Evolutionary conservation across 2,329 filamentous ascomycete genomes (phyloP).

Genomic region (Davidsoniella neocaledoniae): DNA sequence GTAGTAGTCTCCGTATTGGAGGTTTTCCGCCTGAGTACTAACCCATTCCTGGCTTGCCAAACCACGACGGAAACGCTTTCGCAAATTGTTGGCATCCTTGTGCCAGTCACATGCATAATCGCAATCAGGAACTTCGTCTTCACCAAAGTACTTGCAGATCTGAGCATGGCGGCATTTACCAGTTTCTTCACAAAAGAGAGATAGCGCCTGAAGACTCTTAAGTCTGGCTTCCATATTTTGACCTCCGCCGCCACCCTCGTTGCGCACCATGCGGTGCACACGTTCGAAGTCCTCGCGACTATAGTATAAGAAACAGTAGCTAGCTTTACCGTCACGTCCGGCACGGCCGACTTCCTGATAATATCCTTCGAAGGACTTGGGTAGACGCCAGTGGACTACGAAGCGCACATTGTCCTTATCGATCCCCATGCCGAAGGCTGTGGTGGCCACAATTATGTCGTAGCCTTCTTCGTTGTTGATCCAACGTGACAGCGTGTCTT

Average conservation of each 20-base stretch:
- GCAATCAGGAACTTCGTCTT: constrained; percentile 40
- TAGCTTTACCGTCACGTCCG: constrained; percentile 75
- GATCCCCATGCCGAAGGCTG: constrained; percentile 94
- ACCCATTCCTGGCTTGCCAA: constrained; percentile 46
- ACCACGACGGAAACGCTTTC: constrained; percentile 37
- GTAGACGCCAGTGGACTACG: constrained; percentile 84
- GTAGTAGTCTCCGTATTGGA: constrained; percentile 37
- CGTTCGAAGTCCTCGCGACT: constrained; percentile 72
- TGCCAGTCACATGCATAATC: constrained; percentile 67
- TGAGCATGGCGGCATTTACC: constrained; percentile 55
- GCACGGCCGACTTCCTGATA: constrained; percentile 92
- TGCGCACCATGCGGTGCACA: constrained; percentile 37
- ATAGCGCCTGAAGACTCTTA: constrained; percentile 49
- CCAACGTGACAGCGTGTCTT: constrained; percentile 55
- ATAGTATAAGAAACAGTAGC: constrained; percentile 81
- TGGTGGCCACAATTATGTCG: constrained; percentile 87
- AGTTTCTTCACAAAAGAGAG: constrained; percentile 68
- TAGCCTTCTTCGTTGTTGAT: constrained; percentile 58
- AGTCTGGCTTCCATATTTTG: constrained; percentile 29
- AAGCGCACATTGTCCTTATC: constrained; percentile 92
- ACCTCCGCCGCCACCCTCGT: not conserved
- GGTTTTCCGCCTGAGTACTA: constrained; percentile 43
- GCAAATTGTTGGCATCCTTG: constrained; percentile 45
- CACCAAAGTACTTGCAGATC: constrained; percentile 65
- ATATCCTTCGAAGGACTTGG: constrained; percentile 88